Conservation (phyloP, 257 asterid genomes). For the Linaria vulgaris region DNA sequence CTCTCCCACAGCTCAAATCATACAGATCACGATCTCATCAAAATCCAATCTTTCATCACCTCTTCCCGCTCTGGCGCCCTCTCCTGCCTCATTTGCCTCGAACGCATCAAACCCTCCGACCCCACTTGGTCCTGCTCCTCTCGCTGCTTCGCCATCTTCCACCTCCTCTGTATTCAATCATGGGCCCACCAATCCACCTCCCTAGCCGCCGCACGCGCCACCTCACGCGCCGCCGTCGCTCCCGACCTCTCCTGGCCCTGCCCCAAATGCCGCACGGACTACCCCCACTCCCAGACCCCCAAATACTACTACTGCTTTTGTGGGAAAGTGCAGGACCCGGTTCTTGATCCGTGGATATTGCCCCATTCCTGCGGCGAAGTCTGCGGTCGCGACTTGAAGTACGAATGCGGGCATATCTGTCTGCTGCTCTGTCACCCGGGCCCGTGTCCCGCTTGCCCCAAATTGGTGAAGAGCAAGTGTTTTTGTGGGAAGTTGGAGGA, state of each 20-base stretch:
- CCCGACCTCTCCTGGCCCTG: constrained; percentile 79
- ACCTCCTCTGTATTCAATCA: constrained; percentile 89
- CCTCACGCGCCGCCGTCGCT: constrained; percentile 62
- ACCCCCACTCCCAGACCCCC: constrained; percentile 63
- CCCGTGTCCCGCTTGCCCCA: constrained; percentile 92
- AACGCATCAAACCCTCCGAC: constrained; percentile 73
- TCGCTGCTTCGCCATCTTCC: constrained; percentile 85
- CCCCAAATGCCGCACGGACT: constrained; percentile 90
- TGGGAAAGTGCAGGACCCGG: constrained; percentile 76
- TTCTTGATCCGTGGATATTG: constrained; percentile 85
- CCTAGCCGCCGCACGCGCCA: constrained; percentile 74
- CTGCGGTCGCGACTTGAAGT: constrained; percentile 62
- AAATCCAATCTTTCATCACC: constrained; percentile 87
- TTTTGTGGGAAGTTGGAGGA: constrained; percentile 78
- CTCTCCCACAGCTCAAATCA: constrained; percentile 49
- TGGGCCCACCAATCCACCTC: constrained; percentile 83
- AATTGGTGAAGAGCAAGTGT: constrained; percentile 61
- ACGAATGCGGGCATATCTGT: constrained; percentile 83
- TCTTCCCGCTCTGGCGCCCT: constrained; percentile 88
- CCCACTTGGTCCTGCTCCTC: constrained; percentile 94
- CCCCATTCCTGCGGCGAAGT: constrained; percentile 96
- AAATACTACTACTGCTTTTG: constrained; percentile 71
- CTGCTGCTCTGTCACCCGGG: constrained; percentile 88
- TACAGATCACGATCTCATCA: constrained; percentile 61
- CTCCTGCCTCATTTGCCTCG: constrained; percentile 97